phyloP scores from a whole-genome alignment of 2,329 filamentous ascomycete species.

The Dendryphion nanum region DNA sequence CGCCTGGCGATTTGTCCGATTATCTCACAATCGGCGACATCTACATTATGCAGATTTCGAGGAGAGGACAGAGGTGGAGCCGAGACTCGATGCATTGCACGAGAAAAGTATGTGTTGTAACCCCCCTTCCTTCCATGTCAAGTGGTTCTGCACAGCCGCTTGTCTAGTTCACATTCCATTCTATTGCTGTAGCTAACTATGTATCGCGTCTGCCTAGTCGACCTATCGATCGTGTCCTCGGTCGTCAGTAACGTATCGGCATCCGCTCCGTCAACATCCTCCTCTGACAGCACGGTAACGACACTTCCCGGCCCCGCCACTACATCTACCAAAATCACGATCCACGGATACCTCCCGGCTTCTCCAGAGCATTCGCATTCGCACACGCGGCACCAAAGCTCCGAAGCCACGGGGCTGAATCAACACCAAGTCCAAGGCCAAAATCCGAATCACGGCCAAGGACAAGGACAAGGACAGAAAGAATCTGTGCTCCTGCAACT shows the following conservation, averaged over 20 bases:
- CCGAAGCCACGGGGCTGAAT: conserved; percentile 30
- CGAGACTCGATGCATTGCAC: conserved; percentile 68
- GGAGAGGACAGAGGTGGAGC: conserved; percentile 61
- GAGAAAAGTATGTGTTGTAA: conserved; percentile 62
- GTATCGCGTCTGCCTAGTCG: conserved; percentile 58
- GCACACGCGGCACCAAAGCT: conserved; percentile 27
- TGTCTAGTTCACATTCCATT: background rate
- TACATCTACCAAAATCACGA: conserved; percentile 80
- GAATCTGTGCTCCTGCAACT: conserved; percentile 81
- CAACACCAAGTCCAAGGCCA: no score
- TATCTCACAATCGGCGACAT: conserved; percentile 88
- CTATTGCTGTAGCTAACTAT: conserved; percentile 12
- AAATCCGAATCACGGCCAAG: no score
- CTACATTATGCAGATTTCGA: conserved; percentile 88
- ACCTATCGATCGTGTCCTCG: conserved; percentile 82
- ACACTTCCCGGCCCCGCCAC: conserved; percentile 27
- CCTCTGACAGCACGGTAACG: conserved; percentile 50
- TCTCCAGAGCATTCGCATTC: no score
- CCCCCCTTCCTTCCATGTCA: conserved; percentile 6
- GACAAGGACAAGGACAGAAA: conserved; percentile 42
- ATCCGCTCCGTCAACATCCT: conserved; percentile 50
- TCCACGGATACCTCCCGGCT: conserved; percentile 66
- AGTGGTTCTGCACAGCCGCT: no score
- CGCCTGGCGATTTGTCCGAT: conserved; percentile 77
- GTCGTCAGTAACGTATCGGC: conserved; percentile 91